Conservation (phyloP, 1,284 basidiomycete genomes). For the Ceratobasidium sp. region DNA sequence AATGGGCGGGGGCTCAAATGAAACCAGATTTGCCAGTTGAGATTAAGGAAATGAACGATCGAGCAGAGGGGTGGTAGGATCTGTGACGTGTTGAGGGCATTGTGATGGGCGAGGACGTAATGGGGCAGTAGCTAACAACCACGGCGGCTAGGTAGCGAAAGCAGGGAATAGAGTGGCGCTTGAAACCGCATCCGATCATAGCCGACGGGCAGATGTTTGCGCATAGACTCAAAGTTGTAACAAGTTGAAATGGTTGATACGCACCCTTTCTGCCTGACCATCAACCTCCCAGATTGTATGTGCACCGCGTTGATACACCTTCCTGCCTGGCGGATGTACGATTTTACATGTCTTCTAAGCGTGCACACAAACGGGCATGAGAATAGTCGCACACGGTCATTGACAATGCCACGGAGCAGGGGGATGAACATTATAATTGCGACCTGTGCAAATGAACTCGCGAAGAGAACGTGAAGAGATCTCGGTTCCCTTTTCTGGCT, state of each 20-base stretch:
- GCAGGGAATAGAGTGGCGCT: not conserved
- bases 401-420: slow-evolving; percentile 5
- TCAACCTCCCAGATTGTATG: slow-evolving; percentile 97
- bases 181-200: slow-evolving; percentile 12
- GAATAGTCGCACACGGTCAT: slow-evolving; percentile 1
- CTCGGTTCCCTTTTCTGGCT: not conserved
- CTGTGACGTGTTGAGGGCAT: slow-evolving; percentile 7
- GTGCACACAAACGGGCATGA: slow-evolving; percentile 1
- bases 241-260: not conserved
- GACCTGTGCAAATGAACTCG: slow-evolving; percentile 1
- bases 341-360: slow-evolving; percentile 72
- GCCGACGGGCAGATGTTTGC: not conserved
- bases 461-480: slow-evolving; percentile 26
- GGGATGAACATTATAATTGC: not conserved
- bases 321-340: slow-evolving; percentile 83
- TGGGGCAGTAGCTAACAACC: not conserved
- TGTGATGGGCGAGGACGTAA: slow-evolving; percentile 34
- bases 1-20: slow-evolving; percentile 28
- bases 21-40: slow-evolving; percentile 21
- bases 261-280: slow-evolving; percentile 72
- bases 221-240: not conserved
- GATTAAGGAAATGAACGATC: slow-evolving; percentile 27
- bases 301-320: slow-evolving; percentile 90
- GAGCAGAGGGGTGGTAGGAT: slow-evolving; percentile 9
- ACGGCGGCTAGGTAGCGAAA: slow-evolving; percentile 8